These are phyloP conservation scores for Xerocomus nothofagi DNA, from an alignment of 1,284 basidiomycete species.

Conservation along the genomic window DNA sequence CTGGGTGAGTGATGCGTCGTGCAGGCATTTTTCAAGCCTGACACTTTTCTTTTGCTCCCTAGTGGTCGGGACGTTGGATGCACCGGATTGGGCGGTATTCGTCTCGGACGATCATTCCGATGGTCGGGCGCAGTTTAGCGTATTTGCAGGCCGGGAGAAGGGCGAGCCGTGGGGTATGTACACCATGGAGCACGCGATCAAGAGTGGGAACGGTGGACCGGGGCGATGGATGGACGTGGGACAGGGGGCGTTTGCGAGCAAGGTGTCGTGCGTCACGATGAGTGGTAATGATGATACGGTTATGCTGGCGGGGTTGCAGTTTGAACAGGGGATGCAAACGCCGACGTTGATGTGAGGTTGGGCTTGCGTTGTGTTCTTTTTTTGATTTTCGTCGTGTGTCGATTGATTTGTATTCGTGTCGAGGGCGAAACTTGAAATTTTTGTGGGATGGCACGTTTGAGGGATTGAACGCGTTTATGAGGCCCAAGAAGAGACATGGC, in stretches of 20 bases:
- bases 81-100: slow-evolving; percentile 66
- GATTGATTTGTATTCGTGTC: slow-evolving; percentile 19
- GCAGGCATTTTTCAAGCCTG: background rate
- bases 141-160: slow-evolving; percentile 50
- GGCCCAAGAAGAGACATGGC: no score
- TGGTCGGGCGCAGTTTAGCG: slow-evolving; percentile 65
- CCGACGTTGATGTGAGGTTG: slow-evolving; percentile 18
- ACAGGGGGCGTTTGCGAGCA: slow-evolving; percentile 45
- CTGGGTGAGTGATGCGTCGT: slow-evolving; percentile 48
- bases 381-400: background rate
- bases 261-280: slow-evolving; percentile 44
- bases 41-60: slow-evolving; percentile 6
- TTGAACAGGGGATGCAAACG: slow-evolving; percentile 14
- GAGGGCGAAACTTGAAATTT: no score
- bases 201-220: slow-evolving; percentile 38
- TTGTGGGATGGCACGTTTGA: no score
- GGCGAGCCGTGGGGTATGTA: slow-evolving; percentile 69
- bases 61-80: slow-evolving; percentile 72
- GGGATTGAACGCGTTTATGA: no score
- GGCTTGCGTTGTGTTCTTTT: background rate
- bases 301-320: slow-evolving; percentile 25
- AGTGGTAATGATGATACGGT: slow-evolving; percentile 26
- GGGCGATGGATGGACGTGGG: slow-evolving; percentile 42
- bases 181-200: slow-evolving; percentile 49
- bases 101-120: slow-evolving; percentile 69